phyloP scores from a whole-genome alignment of 176 grass and related monocot species.

The Carex myosuroides region DNA sequence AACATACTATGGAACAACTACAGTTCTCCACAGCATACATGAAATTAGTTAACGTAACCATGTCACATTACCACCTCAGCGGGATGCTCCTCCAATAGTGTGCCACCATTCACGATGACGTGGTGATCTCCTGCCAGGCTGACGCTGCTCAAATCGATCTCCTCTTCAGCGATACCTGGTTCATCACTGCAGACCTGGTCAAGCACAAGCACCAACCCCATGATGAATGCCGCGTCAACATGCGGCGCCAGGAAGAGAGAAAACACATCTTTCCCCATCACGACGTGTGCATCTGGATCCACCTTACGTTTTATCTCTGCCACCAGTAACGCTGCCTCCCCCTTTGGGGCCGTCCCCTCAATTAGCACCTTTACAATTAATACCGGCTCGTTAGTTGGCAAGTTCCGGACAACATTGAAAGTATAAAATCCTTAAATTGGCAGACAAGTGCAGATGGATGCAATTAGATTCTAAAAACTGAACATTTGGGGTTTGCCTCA shows the following conservation, averaged over 20 bases:
- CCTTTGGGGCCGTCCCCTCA: constrained; percentile 8
- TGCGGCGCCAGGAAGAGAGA: constrained; percentile 54
- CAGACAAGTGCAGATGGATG: neutral
- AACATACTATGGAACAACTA: neutral
- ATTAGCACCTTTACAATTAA: constrained; percentile 14
- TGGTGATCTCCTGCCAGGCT: constrained; percentile 26
- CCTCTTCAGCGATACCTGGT: constrained; percentile 32
- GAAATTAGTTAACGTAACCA: neutral
- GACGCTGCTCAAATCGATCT: neutral
- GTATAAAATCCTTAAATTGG: neutral
- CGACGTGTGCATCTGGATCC: constrained; percentile 55
- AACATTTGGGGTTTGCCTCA: neutral
- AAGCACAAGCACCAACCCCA: constrained; percentile 84
- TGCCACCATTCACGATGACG: neutral
- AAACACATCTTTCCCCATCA: constrained; percentile 76
- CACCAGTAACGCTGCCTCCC: constrained; percentile 31
- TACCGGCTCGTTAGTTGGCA: neutral
- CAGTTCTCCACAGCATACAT: neutral
- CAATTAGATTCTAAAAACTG: neutral
- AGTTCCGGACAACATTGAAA: neutral
- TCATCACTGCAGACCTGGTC: constrained; percentile 61
- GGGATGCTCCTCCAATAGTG: neutral
- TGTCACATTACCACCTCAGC: neutral
- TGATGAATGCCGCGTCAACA: constrained; percentile 75
- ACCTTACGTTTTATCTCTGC: constrained; percentile 83